Conservation (phyloP, 2,329 filamentous ascomycete genomes). For the Neofusicoccum umdonicola region DNA sequence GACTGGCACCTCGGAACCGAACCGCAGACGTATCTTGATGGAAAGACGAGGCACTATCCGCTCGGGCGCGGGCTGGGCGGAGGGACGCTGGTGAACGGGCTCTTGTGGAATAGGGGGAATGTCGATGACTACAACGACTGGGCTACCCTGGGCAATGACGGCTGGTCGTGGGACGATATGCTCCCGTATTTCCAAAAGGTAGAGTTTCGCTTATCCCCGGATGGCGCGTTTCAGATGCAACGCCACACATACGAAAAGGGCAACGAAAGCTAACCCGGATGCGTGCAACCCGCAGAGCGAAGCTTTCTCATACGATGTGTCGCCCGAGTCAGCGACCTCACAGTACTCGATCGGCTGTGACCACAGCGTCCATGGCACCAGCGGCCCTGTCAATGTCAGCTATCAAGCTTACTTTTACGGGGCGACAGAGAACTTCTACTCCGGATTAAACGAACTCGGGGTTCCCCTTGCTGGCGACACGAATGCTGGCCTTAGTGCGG, state of each 20-base stretch:
- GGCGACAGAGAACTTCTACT: conserved; percentile 22
- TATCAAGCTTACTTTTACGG: conserved; percentile 27
- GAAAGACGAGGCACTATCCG: background rate
- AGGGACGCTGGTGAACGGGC: conserved; percentile 20
- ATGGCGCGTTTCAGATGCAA: no score
- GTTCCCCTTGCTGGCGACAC: background rate
- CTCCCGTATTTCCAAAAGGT: conserved; percentile 33
- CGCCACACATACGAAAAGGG: background rate
- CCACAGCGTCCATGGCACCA: conserved; percentile 23
- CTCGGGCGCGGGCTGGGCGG: conserved; percentile 20
- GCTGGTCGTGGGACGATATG: conserved; percentile 32
- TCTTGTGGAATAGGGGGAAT: conserved; percentile 14
- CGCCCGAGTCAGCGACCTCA: conserved; percentile 19
- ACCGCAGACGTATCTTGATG: conserved; percentile 22
- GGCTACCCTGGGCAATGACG: conserved; percentile 16
- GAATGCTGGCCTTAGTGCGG: background rate
- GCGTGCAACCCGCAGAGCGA: conserved; percentile 21
- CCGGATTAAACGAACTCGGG: conserved; percentile 11
- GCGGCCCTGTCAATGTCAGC: conserved; percentile 26
- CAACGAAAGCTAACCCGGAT: background rate
- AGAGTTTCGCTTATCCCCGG: background rate
- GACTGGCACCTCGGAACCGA: conserved; percentile 32
- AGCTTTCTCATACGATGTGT: conserved; percentile 23
- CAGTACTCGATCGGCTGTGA: conserved; percentile 28
- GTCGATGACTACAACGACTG: conserved; percentile 20